Evolutionary conservation across 805 yeast genomes (phyloP), one percentile per base, ranked within the genome.

Genomic region (Candida boidinii): DNA sequence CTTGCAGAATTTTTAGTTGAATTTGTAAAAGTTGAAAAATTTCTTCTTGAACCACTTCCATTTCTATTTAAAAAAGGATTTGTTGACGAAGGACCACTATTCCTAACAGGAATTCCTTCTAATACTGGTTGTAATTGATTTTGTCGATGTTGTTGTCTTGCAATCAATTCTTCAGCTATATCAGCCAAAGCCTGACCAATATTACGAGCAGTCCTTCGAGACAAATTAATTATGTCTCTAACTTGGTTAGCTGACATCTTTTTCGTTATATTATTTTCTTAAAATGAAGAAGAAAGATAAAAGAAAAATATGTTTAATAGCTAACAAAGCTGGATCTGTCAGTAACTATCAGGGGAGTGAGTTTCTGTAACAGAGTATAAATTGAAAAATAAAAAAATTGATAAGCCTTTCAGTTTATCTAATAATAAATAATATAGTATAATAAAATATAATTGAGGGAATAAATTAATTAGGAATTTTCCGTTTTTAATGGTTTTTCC

Each of bases 101-200:
- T 37, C 30, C 62, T 54, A 4, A 63, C 68, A 3, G 75, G 73
- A 5, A 66, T 60, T 14, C 60, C 38, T 15, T 56, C 63, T 2
- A 61, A 43, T 3, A 49, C 46, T 3, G 56, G 57, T 27, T 12
- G 5, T 8, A 43, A 45, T 19, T 48, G 49, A 21, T 39, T 35
- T 13, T 62, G 64, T 2, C 62, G 54, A 22, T 44, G 54, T 11
- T 47, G 38, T 30, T 48, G 48, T 23, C 48, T 43, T 8, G 49
- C 43, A 5, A 45, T 38, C 19, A 53, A 40, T 38, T 51, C 54
- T 42, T 62, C 64, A 23, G 64, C 62, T 34, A 72, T 54, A 37
- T 72, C 76, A 41, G 68, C 67, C 17, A 72, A 56, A 19, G 65
- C 62, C 46, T 64, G 64, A 37, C 66, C 63, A 37, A 68, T 54